Conservation (phyloP, 495 filamentous ascomycete species). For the Penicillium crystallinum region DNA sequence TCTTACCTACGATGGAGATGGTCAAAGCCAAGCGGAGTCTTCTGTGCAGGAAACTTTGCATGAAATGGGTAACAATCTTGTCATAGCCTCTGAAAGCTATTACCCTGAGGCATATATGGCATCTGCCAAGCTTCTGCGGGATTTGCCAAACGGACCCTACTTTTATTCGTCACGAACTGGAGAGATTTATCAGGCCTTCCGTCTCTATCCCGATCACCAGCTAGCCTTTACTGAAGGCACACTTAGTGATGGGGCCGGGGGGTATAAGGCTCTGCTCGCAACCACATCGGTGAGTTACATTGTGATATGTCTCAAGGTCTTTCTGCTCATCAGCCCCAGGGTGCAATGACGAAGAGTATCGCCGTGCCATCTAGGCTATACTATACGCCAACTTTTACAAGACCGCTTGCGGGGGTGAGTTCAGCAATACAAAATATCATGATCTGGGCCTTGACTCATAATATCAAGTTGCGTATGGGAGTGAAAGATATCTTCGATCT, state of each 20-base stretch:
- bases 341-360: constrained; percentile 18
- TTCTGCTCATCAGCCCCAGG: constrained; percentile 4
- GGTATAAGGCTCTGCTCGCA: constrained; percentile 34
- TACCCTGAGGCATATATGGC: background rate
- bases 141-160: constrained; percentile 43
- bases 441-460: background rate
- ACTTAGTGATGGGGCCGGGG: constrained; percentile 31
- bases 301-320: background rate
- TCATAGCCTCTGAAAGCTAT: constrained; percentile 8
- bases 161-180: constrained; percentile 38
- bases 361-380: constrained; percentile 45
- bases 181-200: constrained; percentile 33
- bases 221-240: constrained; percentile 33
- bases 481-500: constrained; percentile 46
- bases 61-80: background rate
- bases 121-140: background rate
- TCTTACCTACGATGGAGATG: constrained; percentile 5
- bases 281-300: constrained; percentile 21
- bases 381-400: constrained; percentile 20
- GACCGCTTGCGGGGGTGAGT: constrained; percentile 31
- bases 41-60: background rate
- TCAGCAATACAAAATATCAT: background rate
- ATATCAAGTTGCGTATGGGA: constrained; percentile 24
- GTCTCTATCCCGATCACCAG: constrained; percentile 38
- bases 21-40: background rate